These are phyloP conservation scores for Phylloporus arenicola DNA, from an alignment of 768 basidiomycete species.

Conservation along the genomic window DNA sequence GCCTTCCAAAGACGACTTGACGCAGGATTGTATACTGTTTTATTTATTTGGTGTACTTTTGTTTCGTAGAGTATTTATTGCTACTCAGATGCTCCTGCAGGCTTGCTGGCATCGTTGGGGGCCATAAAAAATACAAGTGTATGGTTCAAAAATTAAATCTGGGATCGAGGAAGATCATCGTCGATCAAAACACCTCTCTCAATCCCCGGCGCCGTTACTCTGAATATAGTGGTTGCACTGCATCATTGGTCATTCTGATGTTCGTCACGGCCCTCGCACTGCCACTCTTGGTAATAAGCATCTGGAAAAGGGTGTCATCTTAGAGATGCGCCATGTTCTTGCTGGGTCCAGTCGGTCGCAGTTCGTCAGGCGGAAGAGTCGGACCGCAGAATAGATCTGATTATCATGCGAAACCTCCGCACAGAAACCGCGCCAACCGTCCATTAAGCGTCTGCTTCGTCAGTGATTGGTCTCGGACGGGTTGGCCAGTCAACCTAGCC, in stretches of 20 bases:
- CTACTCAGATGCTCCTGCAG: no score
- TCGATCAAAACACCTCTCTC: slow-evolving; percentile 52
- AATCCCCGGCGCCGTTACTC: slow-evolving; percentile 66
- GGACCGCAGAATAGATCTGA: slow-evolving; percentile 64
- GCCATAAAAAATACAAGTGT: no score
- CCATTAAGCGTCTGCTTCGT: slow-evolving; percentile 69
- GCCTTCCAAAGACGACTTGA: slow-evolving; percentile 38
- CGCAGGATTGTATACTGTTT: no score
- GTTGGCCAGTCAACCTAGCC: slow-evolving; percentile 62
- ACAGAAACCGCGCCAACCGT: slow-evolving; percentile 51
- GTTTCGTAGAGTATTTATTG: neutral
- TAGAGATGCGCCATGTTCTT: slow-evolving; percentile 50
- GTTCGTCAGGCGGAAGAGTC: slow-evolving; percentile 39
- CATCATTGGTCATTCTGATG: slow-evolving; percentile 75
- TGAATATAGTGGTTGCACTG: slow-evolving; percentile 60
- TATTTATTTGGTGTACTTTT: neutral
- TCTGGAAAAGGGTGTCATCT: slow-evolving; percentile 69
- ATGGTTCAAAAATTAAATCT: no score
- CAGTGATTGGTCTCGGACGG: slow-evolving; percentile 65
- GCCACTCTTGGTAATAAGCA: slow-evolving; percentile 69
- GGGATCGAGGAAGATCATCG: neutral
- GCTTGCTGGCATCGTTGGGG: no score
- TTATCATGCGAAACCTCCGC: slow-evolving; percentile 87
- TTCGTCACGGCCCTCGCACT: slow-evolving; percentile 38
- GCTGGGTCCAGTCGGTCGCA: slow-evolving; percentile 17